A percentile compares a stretch with the other conserved stretches of the same genome.
Conservation (phyloP, 176 grass and related monocot genomes). For the Carex cristatella region DNA sequence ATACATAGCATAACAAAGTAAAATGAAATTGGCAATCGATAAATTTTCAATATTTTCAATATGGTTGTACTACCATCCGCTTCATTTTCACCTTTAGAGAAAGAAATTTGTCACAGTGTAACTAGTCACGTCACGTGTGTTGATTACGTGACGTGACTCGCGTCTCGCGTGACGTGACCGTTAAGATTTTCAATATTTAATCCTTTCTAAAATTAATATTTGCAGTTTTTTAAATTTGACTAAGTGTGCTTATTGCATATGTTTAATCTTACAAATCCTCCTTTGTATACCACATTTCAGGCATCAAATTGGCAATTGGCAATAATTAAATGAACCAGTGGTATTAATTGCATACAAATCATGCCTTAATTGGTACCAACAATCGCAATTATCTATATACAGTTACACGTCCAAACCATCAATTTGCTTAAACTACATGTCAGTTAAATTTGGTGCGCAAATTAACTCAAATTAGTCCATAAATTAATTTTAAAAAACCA, state of each 20-base stretch:
- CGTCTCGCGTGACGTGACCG: too few relatives aligned
- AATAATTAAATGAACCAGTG: not conserved
- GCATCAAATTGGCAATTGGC: not conserved
- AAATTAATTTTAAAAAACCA: not conserved
- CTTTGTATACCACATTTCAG: not conserved
- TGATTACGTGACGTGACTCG: too few relatives aligned
- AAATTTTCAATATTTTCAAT: too few relatives aligned
- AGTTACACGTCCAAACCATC: not conserved
- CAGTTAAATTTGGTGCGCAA: conserved; percentile 4
- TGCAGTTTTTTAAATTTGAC: not conserved
- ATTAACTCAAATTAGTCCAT: not conserved
- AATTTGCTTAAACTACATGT: not conserved
- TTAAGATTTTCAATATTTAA: too few relatives aligned
- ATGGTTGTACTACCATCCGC: too few relatives aligned
- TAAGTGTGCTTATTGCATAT: not conserved
- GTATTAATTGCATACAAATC: not conserved
- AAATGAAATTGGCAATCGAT: too few relatives aligned
- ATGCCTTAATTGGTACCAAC: not conserved
- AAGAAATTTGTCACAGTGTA: too few relatives aligned
- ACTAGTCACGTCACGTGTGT: too few relatives aligned
- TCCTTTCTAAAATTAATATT: not conserved
- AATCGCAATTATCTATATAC: not conserved
- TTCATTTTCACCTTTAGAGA: too few relatives aligned
- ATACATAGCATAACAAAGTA: too few relatives aligned
- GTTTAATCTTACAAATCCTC: not conserved